Evolutionary conservation across 106 monocot species (phyloP).

Genomic region (Dendrobium chrysotoxum): DNA sequence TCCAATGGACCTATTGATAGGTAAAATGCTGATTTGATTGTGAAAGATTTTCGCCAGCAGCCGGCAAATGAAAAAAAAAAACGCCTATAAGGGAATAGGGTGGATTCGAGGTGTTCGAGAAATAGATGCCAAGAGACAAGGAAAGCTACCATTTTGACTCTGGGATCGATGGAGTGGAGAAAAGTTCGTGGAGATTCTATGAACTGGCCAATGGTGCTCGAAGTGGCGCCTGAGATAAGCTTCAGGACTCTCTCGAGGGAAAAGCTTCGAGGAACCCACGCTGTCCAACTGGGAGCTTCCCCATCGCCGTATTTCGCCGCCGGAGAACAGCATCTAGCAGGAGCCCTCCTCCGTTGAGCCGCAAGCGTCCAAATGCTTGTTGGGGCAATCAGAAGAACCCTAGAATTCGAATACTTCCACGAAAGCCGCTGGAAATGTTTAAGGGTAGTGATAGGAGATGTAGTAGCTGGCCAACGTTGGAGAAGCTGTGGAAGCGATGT

Average conservation of each 20-base stretch:
- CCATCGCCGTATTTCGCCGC: not conserved
- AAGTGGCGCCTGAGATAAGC: conserved; percentile 60
- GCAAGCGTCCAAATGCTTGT: not conserved
- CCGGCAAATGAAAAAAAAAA: not conserved
- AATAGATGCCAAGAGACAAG: not conserved
- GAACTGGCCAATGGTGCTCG: conserved; percentile 65
- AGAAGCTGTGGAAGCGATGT: not conserved
- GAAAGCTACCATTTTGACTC: conserved; percentile 80
- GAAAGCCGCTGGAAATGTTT: not conserved
- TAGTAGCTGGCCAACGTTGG: not conserved
- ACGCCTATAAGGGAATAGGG: not conserved
- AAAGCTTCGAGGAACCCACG: conserved; percentile 33
- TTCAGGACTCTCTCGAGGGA: conserved; percentile 41
- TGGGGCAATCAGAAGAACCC: not conserved
- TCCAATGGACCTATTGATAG: no score
- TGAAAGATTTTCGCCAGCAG: no score
- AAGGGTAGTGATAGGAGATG: not conserved
- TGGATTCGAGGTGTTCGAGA: not conserved
- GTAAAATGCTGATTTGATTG: no score
- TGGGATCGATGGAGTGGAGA: conserved; percentile 63
- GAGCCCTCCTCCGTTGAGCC: not conserved
- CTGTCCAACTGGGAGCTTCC: conserved; percentile 15
- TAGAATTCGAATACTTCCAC: not conserved
- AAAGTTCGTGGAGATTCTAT: conserved; percentile 62
- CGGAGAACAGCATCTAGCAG: conserved; percentile 4